Evolutionary conservation across 495 filamentous ascomycete species (phyloP).

Genomic region (Penicillium psychrofluorescens): DNA sequence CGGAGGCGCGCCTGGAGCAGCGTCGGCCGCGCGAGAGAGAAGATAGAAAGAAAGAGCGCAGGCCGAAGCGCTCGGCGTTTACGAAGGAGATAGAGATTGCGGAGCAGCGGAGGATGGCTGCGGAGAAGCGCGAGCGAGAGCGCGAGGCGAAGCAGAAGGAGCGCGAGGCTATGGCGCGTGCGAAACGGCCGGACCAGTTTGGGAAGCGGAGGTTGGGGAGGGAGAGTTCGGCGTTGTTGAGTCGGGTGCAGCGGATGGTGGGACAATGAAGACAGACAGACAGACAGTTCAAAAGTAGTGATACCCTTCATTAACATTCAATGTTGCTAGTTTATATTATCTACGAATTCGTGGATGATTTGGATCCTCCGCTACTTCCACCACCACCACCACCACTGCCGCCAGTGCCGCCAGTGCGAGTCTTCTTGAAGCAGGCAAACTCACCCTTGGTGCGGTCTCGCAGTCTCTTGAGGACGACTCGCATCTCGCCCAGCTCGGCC

Average conservation of each 20-base stretch:
- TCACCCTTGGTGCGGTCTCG: slow-evolving; percentile 77
- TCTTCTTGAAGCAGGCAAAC: slow-evolving; percentile 72
- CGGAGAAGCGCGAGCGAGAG: slow-evolving; percentile 52
- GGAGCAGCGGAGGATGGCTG: slow-evolving; percentile 55
- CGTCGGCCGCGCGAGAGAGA: slow-evolving; percentile 7
- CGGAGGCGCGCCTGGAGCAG: slow-evolving; percentile 14
- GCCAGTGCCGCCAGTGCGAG: slow-evolving; percentile 18
- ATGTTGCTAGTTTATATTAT: no score
- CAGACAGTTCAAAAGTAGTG: slow-evolving; percentile 2
- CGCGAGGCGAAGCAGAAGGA: slow-evolving; percentile 53
- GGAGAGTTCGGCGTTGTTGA: slow-evolving; percentile 75
- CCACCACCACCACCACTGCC: slow-evolving; percentile 9
- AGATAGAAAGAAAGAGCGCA: slow-evolving; percentile 23
- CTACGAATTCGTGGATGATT: slow-evolving; percentile 7
- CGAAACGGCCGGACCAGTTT: slow-evolving; percentile 63
- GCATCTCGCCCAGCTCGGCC: slow-evolving; percentile 82
- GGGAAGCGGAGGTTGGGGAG: slow-evolving; percentile 79
- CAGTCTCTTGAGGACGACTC: slow-evolving; percentile 71
- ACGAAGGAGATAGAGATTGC: slow-evolving; percentile 68
- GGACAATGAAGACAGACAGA: slow-evolving; percentile 22
- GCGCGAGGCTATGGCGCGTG: slow-evolving; percentile 66
- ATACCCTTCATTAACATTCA: slow-evolving; percentile 9
- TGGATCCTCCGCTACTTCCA: slow-evolving; percentile 12
- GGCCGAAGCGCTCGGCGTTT: slow-evolving; percentile 62
- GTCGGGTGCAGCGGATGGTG: slow-evolving; percentile 71